Conservation (phyloP, 1,284 basidiomycete species). For the Polyporus tsugae region DNA sequence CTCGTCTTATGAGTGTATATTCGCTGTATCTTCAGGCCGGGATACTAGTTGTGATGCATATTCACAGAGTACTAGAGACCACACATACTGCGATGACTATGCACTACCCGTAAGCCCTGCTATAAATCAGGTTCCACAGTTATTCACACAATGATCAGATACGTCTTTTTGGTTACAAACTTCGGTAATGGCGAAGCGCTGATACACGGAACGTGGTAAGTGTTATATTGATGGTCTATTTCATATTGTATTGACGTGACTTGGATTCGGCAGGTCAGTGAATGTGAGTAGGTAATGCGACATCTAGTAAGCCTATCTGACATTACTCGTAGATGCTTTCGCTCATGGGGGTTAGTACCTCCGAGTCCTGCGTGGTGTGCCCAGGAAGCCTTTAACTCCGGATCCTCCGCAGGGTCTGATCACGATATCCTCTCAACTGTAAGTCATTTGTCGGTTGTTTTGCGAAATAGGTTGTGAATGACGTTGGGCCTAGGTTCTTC, state of each 20-base stretch:
- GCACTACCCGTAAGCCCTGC: background rate
- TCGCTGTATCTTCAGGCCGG: background rate
- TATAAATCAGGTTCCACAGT: background rate
- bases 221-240: background rate
- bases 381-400: background rate
- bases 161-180: background rate
- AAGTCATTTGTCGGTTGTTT: background rate
- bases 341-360: background rate
- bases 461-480: background rate
- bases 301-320: background rate
- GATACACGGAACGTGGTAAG: background rate
- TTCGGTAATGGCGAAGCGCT: background rate
- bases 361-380: background rate
- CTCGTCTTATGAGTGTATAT: background rate
- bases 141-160: background rate
- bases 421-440: background rate
- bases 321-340: background rate
- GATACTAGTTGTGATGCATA: background rate
- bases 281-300: background rate
- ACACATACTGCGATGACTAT: background rate
- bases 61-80: background rate
- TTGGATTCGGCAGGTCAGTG: background rate
- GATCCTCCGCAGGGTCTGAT: background rate
- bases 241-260: background rate
- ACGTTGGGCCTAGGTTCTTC: background rate